Percentiles rank a stretch among this genome's conserved stretches.
Evolutionary conservation across 225 moss, liverwort and hornwort genomes (phyloP).

Genomic region (Asterella californica): DNA sequence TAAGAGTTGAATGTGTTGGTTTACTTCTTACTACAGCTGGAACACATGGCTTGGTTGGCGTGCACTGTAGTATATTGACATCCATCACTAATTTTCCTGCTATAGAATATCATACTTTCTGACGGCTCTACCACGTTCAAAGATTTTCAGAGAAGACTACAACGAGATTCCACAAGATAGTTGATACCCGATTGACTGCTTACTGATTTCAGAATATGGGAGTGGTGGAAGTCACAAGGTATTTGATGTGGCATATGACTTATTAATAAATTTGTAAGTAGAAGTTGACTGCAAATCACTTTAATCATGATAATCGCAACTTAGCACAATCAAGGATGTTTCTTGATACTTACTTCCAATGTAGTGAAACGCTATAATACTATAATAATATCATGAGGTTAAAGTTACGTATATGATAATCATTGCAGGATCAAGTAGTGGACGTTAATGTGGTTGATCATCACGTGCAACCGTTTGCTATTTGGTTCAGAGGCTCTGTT

Average conservation of each 20-base stretch:
- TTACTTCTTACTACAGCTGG: neutral
- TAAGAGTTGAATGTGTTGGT: neutral
- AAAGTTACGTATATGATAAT: neutral
- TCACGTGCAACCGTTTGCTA: slow-evolving; percentile 82
- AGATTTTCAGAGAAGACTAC: slow-evolving; percentile 86
- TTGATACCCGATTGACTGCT: slow-evolving; percentile 64
- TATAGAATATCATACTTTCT: slow-evolving; percentile 82
- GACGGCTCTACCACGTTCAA: slow-evolving; percentile 96
- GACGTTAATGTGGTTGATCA: slow-evolving; percentile 93
- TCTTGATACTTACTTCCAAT: neutral
- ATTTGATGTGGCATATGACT: neutral
- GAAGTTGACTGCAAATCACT: neutral
- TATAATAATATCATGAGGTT: no score
- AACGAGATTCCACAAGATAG: slow-evolving; percentile 87
- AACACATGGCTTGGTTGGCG: neutral
- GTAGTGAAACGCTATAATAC: neutral
- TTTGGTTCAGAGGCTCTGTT: slow-evolving; percentile 90
- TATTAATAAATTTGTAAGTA: neutral
- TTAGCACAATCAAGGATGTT: neutral
- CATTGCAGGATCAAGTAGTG: slow-evolving; percentile 61
- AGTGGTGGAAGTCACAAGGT: slow-evolving; percentile 68
- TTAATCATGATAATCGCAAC: neutral
- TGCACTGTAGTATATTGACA: neutral
- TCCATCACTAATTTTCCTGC: neutral
- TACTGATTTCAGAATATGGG: slow-evolving; percentile 65